A percentile compares a stretch with the other conserved stretches of the same genome.
These are phyloP conservation scores for Omphalotus olearius DNA, from an alignment of 1,284 basidiomycete genomes.

Conservation along the genomic window DNA sequence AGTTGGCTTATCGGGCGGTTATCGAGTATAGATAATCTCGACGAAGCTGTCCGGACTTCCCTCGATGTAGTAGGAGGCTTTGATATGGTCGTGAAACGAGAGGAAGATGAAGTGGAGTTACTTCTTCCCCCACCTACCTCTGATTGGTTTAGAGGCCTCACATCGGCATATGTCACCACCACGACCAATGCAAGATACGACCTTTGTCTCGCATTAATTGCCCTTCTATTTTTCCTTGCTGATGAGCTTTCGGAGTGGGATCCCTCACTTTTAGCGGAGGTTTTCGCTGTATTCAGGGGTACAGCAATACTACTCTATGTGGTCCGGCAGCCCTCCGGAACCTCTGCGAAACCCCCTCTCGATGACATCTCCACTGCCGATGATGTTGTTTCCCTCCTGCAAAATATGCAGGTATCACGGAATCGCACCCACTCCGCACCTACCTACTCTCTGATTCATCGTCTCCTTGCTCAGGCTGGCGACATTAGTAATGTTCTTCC, in stretches of 20 bases:
- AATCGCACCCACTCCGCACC: slow-evolving; percentile 43
- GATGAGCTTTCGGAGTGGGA: slow-evolving; percentile 60
- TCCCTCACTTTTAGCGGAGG: slow-evolving; percentile 60
- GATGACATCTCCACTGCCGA: slow-evolving; percentile 42
- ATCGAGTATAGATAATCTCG: slow-evolving; percentile 50
- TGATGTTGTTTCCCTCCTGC: slow-evolving; percentile 62
- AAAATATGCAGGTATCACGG: slow-evolving; percentile 66
- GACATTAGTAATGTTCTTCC: slow-evolving; percentile 40
- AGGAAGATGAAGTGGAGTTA: slow-evolving; percentile 62
- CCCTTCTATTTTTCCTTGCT: slow-evolving; percentile 69
- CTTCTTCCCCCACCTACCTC: slow-evolving; percentile 49
- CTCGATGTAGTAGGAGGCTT: slow-evolving; percentile 69
- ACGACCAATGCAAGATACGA: slow-evolving; percentile 72
- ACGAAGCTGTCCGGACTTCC: slow-evolving; percentile 47
- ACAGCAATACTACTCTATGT: slow-evolving; percentile 62
- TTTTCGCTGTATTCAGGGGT: slow-evolving; percentile 76
- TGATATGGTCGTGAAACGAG: slow-evolving; percentile 66
- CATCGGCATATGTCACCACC: slow-evolving; percentile 55
- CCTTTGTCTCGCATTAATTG: slow-evolving; percentile 58
- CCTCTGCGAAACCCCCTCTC: slow-evolving; percentile 28
- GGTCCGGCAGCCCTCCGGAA: slow-evolving; percentile 52
- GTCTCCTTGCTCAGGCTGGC: slow-evolving; percentile 53
- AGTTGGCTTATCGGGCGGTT: slow-evolving; percentile 60
- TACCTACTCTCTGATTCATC: slow-evolving; percentile 69
- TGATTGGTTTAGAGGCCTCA: slow-evolving; percentile 58